Conservation (phyloP, 2,329 filamentous ascomycete species). For the Cladosporium cucumerinum region DNA sequence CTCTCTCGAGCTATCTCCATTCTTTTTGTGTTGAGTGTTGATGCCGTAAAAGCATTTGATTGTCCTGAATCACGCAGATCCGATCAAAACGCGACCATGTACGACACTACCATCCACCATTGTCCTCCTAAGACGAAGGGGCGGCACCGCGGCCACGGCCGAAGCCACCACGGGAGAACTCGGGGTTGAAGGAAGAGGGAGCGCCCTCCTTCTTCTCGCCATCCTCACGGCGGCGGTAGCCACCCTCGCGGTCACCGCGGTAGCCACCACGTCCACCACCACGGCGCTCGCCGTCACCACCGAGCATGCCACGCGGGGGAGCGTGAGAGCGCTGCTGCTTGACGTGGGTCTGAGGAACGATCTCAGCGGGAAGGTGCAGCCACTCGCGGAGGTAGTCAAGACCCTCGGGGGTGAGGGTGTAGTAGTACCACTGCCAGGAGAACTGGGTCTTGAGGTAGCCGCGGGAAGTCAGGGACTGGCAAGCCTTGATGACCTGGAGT, state of each 20-base stretch:
- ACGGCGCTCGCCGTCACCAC: constrained; percentile 71
- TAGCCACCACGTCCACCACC: constrained; percentile 72
- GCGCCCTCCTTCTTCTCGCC: constrained; percentile 85
- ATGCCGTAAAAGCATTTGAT: constrained; percentile 9
- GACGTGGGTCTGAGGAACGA: constrained; percentile 99
- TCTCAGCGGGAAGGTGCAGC: constrained; percentile 99
- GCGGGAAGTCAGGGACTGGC: constrained; percentile 96
- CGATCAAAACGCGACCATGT: constrained; percentile 10
- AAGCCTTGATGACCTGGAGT: constrained; percentile 82
- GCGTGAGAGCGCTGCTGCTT: constrained; percentile 99
- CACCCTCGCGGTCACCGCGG: constrained; percentile 71
- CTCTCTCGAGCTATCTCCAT: constrained; percentile 15
- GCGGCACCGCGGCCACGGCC: constrained; percentile 68
- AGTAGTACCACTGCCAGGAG: constrained; percentile 99
- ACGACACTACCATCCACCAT: constrained; percentile 15
- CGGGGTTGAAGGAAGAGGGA: constrained; percentile 86
- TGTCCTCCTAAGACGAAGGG: constrained; percentile 39
- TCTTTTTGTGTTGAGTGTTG: constrained; percentile 10
- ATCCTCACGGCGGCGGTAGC: constrained; percentile 45
- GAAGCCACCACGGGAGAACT: constrained; percentile 64
- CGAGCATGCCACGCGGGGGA: constrained; percentile 97
- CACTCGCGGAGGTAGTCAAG: constrained; percentile 99
- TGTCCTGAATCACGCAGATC: constrained; percentile 8
- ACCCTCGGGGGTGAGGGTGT: constrained; percentile 96
- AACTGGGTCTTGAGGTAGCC: constrained; percentile 99